These are phyloP conservation scores for Chaetomiaceae sp. DNA, from an alignment of 2,329 filamentous ascomycete species.

Conservation along the genomic window DNA sequence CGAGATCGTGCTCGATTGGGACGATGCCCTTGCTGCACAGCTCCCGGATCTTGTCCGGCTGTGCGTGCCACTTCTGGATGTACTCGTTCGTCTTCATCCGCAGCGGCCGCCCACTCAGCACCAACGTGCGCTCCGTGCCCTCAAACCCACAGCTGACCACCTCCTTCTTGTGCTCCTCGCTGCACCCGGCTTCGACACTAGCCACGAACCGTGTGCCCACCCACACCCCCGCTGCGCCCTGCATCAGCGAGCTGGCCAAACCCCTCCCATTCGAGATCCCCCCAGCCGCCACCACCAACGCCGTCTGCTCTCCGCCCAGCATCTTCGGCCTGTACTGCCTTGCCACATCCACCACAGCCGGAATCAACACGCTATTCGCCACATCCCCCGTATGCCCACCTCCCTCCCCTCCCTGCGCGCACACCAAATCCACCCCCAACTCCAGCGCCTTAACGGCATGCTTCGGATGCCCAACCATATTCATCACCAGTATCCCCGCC, in stretches of 20 bases:
- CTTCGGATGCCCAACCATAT: constrained; percentile 92
- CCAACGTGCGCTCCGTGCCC: constrained; percentile 76
- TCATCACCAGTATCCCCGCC: constrained; percentile 82
- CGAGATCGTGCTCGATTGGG: constrained; percentile 76
- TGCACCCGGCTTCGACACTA: constrained; percentile 71
- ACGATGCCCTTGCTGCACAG: constrained; percentile 72
- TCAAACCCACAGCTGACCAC: constrained; percentile 74
- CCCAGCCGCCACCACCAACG: constrained; percentile 82
- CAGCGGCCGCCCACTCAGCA: constrained; percentile 74
- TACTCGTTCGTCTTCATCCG: constrained; percentile 79
- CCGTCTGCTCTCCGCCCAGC: constrained; percentile 58
- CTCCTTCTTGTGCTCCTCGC: constrained; percentile 73
- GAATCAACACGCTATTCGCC: constrained; percentile 78
- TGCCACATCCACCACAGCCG: constrained; percentile 80
- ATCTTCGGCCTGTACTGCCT: constrained; percentile 60
- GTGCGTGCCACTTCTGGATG: constrained; percentile 70
- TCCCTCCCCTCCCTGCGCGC: constrained; percentile 87
- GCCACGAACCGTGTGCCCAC: constrained; percentile 92
- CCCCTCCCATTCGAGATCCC: constrained; percentile 79
- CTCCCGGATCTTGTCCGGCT: constrained; percentile 66
- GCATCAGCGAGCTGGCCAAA: constrained; percentile 76
- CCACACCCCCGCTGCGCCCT: constrained; percentile 86
- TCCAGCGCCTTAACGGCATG: constrained; percentile 86
- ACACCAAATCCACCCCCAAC: constrained; percentile 83
- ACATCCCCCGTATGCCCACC: constrained; percentile 90